phyloP scores from a whole-genome alignment of 176 grass and related monocot genomes.

The Cenchrus fungigraminus region DNA sequence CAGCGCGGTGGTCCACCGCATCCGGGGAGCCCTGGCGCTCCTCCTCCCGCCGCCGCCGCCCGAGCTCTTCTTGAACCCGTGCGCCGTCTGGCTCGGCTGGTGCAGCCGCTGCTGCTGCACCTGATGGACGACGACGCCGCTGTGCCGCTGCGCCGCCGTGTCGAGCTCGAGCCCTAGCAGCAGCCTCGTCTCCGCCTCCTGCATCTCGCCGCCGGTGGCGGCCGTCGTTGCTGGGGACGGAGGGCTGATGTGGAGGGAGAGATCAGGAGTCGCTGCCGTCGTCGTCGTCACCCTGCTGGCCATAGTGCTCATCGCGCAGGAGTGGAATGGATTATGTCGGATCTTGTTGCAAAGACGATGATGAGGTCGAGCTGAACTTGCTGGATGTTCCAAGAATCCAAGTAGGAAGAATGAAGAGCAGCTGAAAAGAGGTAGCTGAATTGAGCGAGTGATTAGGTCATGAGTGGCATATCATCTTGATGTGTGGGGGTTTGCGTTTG shows the following conservation, averaged over 20 bases:
- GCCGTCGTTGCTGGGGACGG: slow-evolving; percentile 35
- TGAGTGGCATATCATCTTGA: slow-evolving; percentile 75
- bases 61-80: slow-evolving; percentile 63
- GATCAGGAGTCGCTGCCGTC: slow-evolving; percentile 46
- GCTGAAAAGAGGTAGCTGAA: not conserved
- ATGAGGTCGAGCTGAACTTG: not conserved
- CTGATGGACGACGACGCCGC: not conserved
- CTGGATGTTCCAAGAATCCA: slow-evolving; percentile 20
- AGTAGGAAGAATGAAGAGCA: slow-evolving; percentile 15
- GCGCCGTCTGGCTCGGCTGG: slow-evolving; percentile 56
- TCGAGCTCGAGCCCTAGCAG: slow-evolving; percentile 54
- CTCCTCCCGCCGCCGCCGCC: slow-evolving; percentile 48
- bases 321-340: not conserved
- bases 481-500: slow-evolving; percentile 39
- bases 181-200: slow-evolving; percentile 44
- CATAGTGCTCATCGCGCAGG: slow-evolving; percentile 38
- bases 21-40: slow-evolving; percentile 83
- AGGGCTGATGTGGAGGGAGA: slow-evolving; percentile 84
- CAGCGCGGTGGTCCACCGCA: slow-evolving; percentile 95
- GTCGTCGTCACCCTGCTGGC: not conserved
- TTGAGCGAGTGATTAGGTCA: slow-evolving; percentile 80
- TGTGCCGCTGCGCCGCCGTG: not conserved
- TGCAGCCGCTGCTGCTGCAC: slow-evolving; percentile 32
- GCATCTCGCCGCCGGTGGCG: not conserved
- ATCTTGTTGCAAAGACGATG: not conserved